These are phyloP conservation scores for Moesziomyces antarcticus DNA, from an alignment of 1,284 basidiomycete species.

Conservation along the genomic window DNA sequence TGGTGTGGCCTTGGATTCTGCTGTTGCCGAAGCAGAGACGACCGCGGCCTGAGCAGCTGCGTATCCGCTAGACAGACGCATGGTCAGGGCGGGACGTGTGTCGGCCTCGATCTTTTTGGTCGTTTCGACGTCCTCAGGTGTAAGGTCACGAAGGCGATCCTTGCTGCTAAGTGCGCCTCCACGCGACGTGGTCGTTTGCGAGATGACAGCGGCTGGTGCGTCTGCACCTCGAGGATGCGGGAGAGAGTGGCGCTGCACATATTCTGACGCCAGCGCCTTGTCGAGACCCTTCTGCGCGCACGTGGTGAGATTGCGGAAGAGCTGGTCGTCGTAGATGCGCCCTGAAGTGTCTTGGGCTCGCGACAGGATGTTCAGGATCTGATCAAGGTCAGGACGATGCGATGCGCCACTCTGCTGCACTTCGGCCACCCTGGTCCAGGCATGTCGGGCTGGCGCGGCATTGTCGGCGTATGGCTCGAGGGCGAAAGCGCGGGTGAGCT, in stretches of 20 bases:
- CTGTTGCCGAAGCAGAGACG: conserved; percentile 14
- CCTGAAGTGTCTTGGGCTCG: conserved; percentile 2
- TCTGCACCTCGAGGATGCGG: neutral
- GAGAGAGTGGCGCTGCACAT: neutral
- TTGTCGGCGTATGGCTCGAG: conserved; percentile 28
- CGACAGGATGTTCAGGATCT: conserved; percentile 5
- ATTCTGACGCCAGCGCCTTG: conserved; percentile 1
- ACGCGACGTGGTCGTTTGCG: neutral
- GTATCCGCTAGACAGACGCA: conserved; percentile 16
- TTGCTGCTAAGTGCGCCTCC: neutral
- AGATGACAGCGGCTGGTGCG: neutral
- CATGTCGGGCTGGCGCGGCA: conserved; percentile 7
- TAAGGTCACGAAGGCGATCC: conserved; percentile 17
- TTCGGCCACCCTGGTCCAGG: conserved; percentile 11
- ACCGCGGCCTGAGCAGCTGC: conserved; percentile 22
- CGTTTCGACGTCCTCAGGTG: conserved; percentile 30
- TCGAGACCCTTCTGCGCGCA: conserved; percentile 3
- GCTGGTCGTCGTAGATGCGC: conserved; percentile 8
- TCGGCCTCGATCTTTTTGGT: conserved; percentile 13
- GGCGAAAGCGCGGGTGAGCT: conserved; percentile 16
- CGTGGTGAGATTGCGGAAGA: conserved; percentile 7
- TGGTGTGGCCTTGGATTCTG: conserved; percentile 8
- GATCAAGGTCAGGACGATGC: conserved; percentile 2
- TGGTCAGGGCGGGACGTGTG: conserved; percentile 16
- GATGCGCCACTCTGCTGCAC: neutral